Base-by-base conservation (phyloP, 768 basidiomycete species). In the Suillus decipiens region DNA sequence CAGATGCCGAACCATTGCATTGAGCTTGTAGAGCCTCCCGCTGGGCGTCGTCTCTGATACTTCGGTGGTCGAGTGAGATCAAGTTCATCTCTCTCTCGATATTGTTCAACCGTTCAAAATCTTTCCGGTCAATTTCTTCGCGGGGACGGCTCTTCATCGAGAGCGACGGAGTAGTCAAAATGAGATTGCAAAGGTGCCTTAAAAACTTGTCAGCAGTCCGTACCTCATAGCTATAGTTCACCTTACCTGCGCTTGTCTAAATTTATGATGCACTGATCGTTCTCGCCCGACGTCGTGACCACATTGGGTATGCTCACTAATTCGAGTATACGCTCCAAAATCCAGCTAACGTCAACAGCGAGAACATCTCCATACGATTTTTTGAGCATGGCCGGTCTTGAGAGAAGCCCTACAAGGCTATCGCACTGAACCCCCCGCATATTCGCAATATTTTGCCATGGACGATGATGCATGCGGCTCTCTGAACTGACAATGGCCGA, bases 401-500 rank as follows among this genome's bases (percentile, higher is more conserved):
- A 78, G 47, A 93, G 75, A 48, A 93, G 73, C 1, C 84, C 77
- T 1, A 75, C 67, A 10, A 93, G 77, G 10, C 86, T 84, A 63
- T 93, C 92, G 60, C 83, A 87, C 6, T 81, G 76, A 17, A 81
- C 81, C 0, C 87, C 86, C 39, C 92, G 87, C 55, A 73, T 76
- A n/a, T 75, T 71, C 5, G 90, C 90, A 51, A 94, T 81, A 62
- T 84, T 83, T 64, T 87, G 86, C 93, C 93, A 95, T 4, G 90
- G 86, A n/a, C 89, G 83, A 36, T 82, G 80, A 71, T 91, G 90
- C 65, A 86, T 76, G n/a, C 93, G 84, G 69, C 90, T 91, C 76
- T 93, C 92, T 14, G 88, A 81, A 65, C 91, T 92, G 36, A 92
- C 73, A 19, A 93, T 75, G 3, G 92, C 91, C n/a, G 91, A 88